Percentiles rank a stretch among this genome's conserved stretches.
These are phyloP conservation scores for Funneliformis mosseae DNA, from an alignment of 192 early-diverging fungal genomes.

Conservation along the genomic window DNA sequence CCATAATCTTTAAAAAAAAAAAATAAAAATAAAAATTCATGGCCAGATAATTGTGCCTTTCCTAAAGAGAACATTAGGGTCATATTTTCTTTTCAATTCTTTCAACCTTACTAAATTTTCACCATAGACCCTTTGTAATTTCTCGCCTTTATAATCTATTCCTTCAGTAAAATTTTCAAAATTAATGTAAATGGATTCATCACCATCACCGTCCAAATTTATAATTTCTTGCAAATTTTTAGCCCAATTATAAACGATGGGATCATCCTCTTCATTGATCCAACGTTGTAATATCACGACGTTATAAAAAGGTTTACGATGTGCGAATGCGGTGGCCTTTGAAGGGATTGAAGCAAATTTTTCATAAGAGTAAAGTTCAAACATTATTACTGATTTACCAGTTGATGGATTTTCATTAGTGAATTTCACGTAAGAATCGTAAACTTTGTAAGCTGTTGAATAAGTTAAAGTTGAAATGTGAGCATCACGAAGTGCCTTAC, in stretches of 20 bases:
- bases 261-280: not conserved
- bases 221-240: not conserved
- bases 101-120: not conserved
- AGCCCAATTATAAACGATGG: not conserved
- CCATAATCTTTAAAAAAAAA: too few relatives aligned
- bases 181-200: not conserved
- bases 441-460: not conserved
- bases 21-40: too few relatives aligned
- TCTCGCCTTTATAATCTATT: not conserved
- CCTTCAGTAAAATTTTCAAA: not conserved
- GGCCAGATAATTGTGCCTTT: not conserved
- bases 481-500: not conserved
- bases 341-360: not conserved
- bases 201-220: not conserved
- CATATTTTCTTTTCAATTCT: conserved; percentile 12
- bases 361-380: not conserved
- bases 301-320: not conserved
- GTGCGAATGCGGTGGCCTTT: not conserved
- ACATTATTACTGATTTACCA: not conserved
- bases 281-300: not conserved
- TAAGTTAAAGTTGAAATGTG: not conserved
- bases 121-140: not conserved
- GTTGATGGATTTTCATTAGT: not conserved
- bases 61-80: not conserved
- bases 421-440: not conserved